Percentiles rank a stretch among this genome's conserved stretches.
These are phyloP conservation scores for Rhamnella rubrinervis DNA, from an alignment of 331 rosid species.

Conservation along the genomic window DNA sequence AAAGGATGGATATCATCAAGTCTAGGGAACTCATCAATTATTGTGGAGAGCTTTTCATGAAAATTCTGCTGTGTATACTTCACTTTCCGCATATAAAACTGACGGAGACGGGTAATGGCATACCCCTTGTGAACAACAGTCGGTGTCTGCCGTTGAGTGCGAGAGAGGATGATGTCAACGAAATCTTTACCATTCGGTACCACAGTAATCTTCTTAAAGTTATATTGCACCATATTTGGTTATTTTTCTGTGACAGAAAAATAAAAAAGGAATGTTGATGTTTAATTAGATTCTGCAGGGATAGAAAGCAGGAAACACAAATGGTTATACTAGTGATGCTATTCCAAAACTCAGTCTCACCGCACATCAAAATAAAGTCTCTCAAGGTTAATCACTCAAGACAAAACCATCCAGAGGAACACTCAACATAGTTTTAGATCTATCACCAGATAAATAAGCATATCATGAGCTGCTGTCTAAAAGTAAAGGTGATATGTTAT, in stretches of 20 bases:
- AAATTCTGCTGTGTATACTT: slow-evolving; percentile 65
- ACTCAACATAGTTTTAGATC: too few species aligned
- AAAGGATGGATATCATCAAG: slow-evolving; percentile 70
- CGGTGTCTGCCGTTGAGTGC: slow-evolving; percentile 85
- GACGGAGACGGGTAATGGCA: slow-evolving; percentile 63
- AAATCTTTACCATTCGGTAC: slow-evolving; percentile 86
- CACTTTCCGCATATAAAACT: slow-evolving; percentile 74
- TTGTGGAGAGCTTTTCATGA: slow-evolving; percentile 61
- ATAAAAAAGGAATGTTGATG: neutral
- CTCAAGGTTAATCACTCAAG: too few species aligned
- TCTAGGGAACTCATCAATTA: slow-evolving; percentile 70
- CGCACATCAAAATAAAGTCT: too few species aligned
- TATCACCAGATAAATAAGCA: too few species aligned
- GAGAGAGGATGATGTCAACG: slow-evolving; percentile 68
- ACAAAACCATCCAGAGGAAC: too few species aligned
- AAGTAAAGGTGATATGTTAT: too few species aligned
- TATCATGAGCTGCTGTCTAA: too few species aligned
- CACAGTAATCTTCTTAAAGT: slow-evolving; percentile 79
- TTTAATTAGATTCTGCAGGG: too few species aligned
- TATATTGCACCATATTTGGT: slow-evolving; percentile 65
- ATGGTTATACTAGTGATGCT: too few species aligned
- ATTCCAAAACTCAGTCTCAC: too few species aligned
- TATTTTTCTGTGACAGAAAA: slow-evolving; percentile 5
- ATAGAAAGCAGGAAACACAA: too few species aligned
- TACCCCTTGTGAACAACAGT: slow-evolving; percentile 85